Evolutionary conservation across 2,329 filamentous ascomycete species (phyloP).

Genomic region (Aspergillus viridinutans): DNA sequence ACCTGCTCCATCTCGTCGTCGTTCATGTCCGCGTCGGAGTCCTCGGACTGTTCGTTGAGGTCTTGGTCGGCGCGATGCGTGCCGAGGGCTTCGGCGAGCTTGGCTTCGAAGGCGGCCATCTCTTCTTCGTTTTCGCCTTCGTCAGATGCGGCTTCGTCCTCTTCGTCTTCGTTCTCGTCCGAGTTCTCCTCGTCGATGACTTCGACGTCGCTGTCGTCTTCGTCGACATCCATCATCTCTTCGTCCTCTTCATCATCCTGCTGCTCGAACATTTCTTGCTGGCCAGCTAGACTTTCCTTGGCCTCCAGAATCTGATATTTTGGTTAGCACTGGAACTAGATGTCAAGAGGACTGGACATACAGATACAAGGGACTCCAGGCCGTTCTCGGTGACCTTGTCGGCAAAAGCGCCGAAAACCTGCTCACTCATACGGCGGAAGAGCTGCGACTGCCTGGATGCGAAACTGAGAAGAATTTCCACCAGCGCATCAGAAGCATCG

Average conservation of each 20-base stretch:
- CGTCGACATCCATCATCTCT: slow-evolving; percentile 48
- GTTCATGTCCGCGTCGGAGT: slow-evolving; percentile 74
- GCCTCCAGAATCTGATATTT: slow-evolving; percentile 64
- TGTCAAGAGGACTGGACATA: slow-evolving; percentile 19
- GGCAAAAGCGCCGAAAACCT: slow-evolving; percentile 82
- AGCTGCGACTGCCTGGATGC: slow-evolving; percentile 79
- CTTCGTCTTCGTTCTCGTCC: slow-evolving; percentile 40
- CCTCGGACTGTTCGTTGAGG: slow-evolving; percentile 52
- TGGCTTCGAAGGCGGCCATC: slow-evolving; percentile 63
- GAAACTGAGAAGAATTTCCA: slow-evolving; percentile 88
- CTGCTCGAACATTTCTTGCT: slow-evolving; percentile 78
- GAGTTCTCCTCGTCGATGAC: slow-evolving; percentile 33
- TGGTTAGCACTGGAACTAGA: slow-evolving; percentile 34
- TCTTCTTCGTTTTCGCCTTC: slow-evolving; percentile 47
- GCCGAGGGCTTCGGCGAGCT: slow-evolving; percentile 72
- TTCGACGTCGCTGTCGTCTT: slow-evolving; percentile 35
- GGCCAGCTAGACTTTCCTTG: slow-evolving; percentile 76
- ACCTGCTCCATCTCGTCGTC: slow-evolving; percentile 93
- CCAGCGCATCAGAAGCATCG: slow-evolving; percentile 62
- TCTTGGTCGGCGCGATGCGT: slow-evolving; percentile 60
- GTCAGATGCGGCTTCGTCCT: slow-evolving; percentile 24
- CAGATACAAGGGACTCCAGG: slow-evolving; percentile 57
- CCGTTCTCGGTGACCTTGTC: slow-evolving; percentile 68
- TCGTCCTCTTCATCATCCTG: slow-evolving; percentile 58
- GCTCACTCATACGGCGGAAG: slow-evolving; percentile 79